Percentiles rank a stretch among this genome's conserved stretches.
Conservation (phyloP, 306 rosid genomes). For the Castanea sativa region DNA sequence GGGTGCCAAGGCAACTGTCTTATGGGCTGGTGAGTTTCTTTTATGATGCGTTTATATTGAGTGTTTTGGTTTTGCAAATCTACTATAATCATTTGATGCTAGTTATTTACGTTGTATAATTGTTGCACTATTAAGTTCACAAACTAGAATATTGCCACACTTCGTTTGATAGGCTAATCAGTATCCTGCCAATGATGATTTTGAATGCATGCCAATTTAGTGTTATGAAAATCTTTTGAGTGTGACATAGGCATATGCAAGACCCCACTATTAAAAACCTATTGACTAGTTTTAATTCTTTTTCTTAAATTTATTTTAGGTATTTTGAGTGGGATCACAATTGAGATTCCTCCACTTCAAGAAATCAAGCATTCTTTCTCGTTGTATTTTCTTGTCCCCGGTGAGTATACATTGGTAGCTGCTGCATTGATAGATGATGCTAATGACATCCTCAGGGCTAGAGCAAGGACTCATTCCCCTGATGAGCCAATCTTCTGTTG, state of each 20-base stretch:
- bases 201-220: not conserved
- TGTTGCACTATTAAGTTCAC: not conserved
- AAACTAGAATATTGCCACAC: not conserved
- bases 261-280: not conserved
- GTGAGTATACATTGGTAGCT: slow-evolving; percentile 80
- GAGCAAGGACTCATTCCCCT: slow-evolving; percentile 65
- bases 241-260: not conserved
- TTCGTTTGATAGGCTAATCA: not conserved
- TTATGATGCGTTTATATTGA: not conserved
- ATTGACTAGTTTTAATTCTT: not conserved
- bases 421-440: slow-evolving; percentile 84
- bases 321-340: slow-evolving; percentile 65
- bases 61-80: not conserved
- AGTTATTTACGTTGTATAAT: too few species aligned
- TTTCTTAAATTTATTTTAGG: slow-evolving; percentile 37
- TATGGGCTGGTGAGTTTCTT: slow-evolving; percentile 72
- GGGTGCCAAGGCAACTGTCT: slow-evolving; percentile 77
- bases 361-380: slow-evolving; percentile 74
- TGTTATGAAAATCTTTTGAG: not conserved
- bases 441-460: slow-evolving; percentile 75
- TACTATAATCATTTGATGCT: not conserved
- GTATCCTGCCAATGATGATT: slow-evolving; percentile 1
- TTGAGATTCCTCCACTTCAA: slow-evolving; percentile 83
- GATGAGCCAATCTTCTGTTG: slow-evolving; percentile 90
- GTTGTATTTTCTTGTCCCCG: slow-evolving; percentile 83